phyloP scores from a whole-genome alignment of 768 basidiomycete species.

The Kwoniella sp. region DNA sequence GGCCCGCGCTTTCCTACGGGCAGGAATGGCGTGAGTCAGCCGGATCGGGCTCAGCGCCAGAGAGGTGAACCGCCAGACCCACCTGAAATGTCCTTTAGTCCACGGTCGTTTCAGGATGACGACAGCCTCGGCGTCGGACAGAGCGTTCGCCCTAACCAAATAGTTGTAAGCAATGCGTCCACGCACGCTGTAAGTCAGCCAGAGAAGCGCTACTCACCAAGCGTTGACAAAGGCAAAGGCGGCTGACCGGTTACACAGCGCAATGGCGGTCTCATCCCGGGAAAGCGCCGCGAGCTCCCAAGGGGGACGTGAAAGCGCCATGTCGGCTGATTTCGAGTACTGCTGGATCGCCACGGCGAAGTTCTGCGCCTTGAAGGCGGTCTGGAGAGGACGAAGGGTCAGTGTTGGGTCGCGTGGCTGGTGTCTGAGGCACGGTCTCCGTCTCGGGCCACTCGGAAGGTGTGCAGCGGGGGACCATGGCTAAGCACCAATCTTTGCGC shows the following conservation, averaged over 20 bases:
- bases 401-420: too few relatives aligned
- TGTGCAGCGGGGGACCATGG: too few relatives aligned
- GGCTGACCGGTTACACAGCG: constrained; percentile 86
- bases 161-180: neutral
- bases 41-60: neutral
- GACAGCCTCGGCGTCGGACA: constrained; percentile 79
- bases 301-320: constrained; percentile 74
- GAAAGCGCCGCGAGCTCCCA: constrained; percentile 81
- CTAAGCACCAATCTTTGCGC: too few relatives aligned
- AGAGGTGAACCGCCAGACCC: constrained; percentile 10
- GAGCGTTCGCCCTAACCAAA: constrained; percentile 36
- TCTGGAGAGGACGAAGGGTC: constrained; percentile 55
- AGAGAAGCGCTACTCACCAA: constrained; percentile 46
- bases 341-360: constrained; percentile 67
- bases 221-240: constrained; percentile 74
- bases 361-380: constrained; percentile 70
- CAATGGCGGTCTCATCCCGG: constrained; percentile 84
- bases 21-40: neutral
- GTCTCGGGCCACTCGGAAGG: too few relatives aligned
- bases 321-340: constrained; percentile 71
- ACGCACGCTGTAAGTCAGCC: too few relatives aligned
- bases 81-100: constrained; percentile 92
- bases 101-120: constrained; percentile 77
- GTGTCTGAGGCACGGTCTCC: too few relatives aligned
- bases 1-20: constrained; percentile 67